Evolutionary conservation across 2,329 filamentous ascomycete species (phyloP).

Genomic region (Leptosphaerulina australis): DNA sequence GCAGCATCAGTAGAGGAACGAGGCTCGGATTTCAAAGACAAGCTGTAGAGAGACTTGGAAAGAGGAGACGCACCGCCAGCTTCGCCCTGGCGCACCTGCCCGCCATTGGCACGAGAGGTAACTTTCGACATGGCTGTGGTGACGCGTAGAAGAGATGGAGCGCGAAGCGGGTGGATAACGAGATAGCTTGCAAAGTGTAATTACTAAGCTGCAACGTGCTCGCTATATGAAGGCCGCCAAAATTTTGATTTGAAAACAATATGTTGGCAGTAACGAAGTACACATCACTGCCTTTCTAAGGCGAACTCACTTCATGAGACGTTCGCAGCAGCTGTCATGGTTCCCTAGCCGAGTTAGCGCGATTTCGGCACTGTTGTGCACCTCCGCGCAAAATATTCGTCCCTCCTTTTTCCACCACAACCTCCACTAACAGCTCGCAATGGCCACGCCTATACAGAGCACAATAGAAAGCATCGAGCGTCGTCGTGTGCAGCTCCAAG

Average conservation of each 20-base stretch:
- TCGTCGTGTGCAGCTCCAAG: conserved; percentile 76
- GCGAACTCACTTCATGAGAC: not conserved
- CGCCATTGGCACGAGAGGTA: conserved; percentile 35
- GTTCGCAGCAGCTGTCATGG: conserved; percentile 11
- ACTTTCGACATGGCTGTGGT: conserved; percentile 44
- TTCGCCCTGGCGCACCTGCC: conserved; percentile 39
- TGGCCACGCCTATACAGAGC: conserved; percentile 48
- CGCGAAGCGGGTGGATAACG: not conserved
- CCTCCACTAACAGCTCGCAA: conserved; percentile 11
- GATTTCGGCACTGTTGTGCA: conserved; percentile 15
- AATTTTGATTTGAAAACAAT: too few species aligned
- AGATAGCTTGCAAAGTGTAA: not conserved
- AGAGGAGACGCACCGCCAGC: conserved; percentile 48
- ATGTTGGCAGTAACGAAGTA: not conserved
- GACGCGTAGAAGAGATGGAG: conserved; percentile 3
- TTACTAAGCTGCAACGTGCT: conserved; percentile 1
- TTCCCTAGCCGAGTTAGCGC: conserved; percentile 26
- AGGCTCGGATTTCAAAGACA: conserved; percentile 34
- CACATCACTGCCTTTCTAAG: not conserved
- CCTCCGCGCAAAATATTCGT: conserved; percentile 2
- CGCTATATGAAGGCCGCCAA: not conserved
- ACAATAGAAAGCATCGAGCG: conserved; percentile 73
- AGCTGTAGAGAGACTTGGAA: conserved; percentile 36
- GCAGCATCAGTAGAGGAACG: conserved; percentile 33
- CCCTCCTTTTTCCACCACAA: conserved; percentile 8